Conservation (phyloP, 2,329 filamentous ascomycete species). For the Helotiales sp. region DNA sequence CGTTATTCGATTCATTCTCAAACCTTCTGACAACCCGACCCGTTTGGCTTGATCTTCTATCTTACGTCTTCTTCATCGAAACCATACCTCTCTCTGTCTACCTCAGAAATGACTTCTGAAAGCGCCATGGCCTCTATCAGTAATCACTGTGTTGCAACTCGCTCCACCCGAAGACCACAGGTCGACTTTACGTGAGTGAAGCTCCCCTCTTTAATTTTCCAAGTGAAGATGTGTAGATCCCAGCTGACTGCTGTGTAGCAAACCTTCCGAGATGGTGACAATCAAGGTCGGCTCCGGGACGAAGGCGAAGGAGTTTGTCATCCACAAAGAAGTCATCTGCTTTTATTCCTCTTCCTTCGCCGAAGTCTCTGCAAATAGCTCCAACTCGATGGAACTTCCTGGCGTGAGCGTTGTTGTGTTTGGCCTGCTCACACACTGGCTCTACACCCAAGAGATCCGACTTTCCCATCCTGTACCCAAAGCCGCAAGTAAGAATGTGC, state of each 20-base stretch:
- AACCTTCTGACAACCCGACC: too few relatives aligned
- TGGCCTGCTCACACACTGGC: conserved; percentile 15
- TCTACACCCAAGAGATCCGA: conserved; percentile 20
- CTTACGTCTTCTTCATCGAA: too few relatives aligned
- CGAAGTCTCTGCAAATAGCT: conserved; percentile 1
- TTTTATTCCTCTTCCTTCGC: conserved; percentile 20
- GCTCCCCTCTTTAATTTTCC: too few relatives aligned
- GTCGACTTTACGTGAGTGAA: conserved; percentile 3
- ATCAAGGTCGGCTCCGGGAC: background rate
- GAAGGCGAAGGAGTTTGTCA: background rate
- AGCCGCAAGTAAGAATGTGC: background rate
- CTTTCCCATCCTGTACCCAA: background rate
- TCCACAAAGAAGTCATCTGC: conserved; percentile 25
- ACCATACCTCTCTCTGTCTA: too few relatives aligned
- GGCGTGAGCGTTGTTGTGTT: conserved; percentile 17
- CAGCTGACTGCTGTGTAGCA: background rate
- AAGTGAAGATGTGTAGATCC: too few relatives aligned
- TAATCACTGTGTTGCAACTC: too few relatives aligned
- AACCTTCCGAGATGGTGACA: background rate
- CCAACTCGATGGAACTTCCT: conserved; percentile 5
- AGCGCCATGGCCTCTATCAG: too few relatives aligned
- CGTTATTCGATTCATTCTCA: too few relatives aligned
- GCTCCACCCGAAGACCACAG: too few relatives aligned
- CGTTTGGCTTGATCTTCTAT: too few relatives aligned
- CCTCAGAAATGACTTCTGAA: too few relatives aligned